Conservation (phyloP, 768 basidiomycete species). For the Dacryopinax spathularia region DNA sequence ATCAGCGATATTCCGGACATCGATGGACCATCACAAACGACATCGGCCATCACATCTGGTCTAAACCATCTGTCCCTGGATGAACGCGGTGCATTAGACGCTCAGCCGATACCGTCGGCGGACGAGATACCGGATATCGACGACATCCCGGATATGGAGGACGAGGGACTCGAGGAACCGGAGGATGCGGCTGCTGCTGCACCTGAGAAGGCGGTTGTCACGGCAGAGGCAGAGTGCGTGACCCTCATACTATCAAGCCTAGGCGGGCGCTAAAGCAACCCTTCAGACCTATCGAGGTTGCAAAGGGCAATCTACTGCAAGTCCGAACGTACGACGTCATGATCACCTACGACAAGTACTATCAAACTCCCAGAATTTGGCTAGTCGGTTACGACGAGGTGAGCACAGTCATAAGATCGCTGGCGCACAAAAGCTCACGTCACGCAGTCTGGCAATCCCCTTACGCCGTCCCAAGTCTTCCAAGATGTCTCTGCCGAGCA, state of each 20-base stretch:
- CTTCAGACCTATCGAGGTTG: slow-evolving; percentile 44
- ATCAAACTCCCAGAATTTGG: slow-evolving; percentile 98
- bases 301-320: slow-evolving; percentile 75
- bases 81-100: slow-evolving; percentile 3
- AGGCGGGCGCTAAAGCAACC: no score
- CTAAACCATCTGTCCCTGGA: slow-evolving; percentile 7
- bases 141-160: slow-evolving; percentile 98
- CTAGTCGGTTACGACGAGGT: slow-evolving; percentile 95
- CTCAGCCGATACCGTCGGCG: slow-evolving; percentile 6
- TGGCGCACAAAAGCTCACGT: neutral
- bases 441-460: slow-evolving; percentile 65
- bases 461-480: slow-evolving; percentile 84
- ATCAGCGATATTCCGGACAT: slow-evolving; percentile 84
- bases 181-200: slow-evolving; percentile 75
- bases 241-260: neutral
- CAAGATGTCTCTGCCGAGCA: slow-evolving; percentile 96
- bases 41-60: slow-evolving; percentile 9
- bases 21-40: slow-evolving; percentile 32
- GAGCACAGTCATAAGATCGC: slow-evolving; percentile 11
- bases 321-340: slow-evolving; percentile 98
- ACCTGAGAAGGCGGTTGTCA: slow-evolving; percentile 29
- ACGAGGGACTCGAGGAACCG: slow-evolving; percentile 75
- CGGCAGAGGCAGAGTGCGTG: slow-evolving; percentile 37
- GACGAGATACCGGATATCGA: slow-evolving; percentile 79
- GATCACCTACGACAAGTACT: slow-evolving; percentile 99